Percentiles rank a stretch among this genome's conserved stretches.
These are phyloP conservation scores for Cytospora leucostoma DNA, from an alignment of 2,329 filamentous ascomycete species.

Conservation along the genomic window DNA sequence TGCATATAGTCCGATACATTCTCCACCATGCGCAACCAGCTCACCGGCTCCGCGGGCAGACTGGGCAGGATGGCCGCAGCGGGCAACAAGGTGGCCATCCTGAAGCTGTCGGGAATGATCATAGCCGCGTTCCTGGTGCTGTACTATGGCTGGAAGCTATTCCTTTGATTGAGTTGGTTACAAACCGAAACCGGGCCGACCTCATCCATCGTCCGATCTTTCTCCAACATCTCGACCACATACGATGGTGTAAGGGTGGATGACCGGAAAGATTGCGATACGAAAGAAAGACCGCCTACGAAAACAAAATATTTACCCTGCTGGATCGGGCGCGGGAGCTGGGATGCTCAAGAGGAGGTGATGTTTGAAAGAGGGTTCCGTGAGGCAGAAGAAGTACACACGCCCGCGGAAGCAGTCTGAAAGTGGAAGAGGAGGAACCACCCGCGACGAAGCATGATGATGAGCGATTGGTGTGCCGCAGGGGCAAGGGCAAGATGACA, in stretches of 20 bases:
- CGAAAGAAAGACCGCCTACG: neutral
- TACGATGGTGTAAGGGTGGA: neutral
- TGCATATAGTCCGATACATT: constrained; percentile 77
- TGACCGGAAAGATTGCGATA: neutral
- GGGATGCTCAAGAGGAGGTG: neutral
- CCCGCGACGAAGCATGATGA: neutral
- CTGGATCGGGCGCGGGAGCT: neutral
- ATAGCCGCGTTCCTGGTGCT: constrained; percentile 71
- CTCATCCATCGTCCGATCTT: too few relatives aligned
- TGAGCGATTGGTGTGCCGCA: neutral
- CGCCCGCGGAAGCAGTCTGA: too few relatives aligned
- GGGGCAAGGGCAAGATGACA: neutral
- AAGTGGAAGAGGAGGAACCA: neutral
- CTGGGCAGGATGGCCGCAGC: constrained; percentile 87
- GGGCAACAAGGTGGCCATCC: constrained; percentile 86
- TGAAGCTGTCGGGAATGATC: constrained; percentile 86
- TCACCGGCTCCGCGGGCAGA: constrained; percentile 81
- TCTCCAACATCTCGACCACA: too few relatives aligned
- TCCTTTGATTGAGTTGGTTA: constrained; percentile 48
- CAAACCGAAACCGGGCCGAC: neutral
- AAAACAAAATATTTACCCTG: neutral
- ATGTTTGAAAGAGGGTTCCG: neutral
- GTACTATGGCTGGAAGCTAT: constrained; percentile 69
- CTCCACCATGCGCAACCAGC: constrained; percentile 76
- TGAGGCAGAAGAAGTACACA: too few relatives aligned